A percentile compares a stretch with the other conserved stretches of the same genome.
These are phyloP conservation scores for Epithemia pelagica DNA, from an alignment of 108 stramenopile genomes.

Conservation along the genomic window DNA sequence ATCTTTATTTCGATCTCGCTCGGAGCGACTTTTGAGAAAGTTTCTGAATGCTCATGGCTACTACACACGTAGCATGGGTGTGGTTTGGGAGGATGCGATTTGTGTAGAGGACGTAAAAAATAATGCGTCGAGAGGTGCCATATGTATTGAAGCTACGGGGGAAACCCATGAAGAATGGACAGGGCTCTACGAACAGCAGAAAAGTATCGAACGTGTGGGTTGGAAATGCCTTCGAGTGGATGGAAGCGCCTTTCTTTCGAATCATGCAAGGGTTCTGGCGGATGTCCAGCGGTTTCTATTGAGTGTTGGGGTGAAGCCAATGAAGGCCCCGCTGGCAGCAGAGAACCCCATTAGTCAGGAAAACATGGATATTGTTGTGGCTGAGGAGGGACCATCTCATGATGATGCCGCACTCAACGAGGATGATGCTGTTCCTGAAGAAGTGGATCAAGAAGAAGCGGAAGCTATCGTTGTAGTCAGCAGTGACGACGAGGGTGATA, in stretches of 20 bases:
- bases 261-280: conserved; percentile 5
- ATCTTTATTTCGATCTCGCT: neutral
- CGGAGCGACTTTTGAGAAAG: conserved; percentile 14
- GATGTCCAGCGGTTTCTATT: neutral
- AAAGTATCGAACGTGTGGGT: conserved; percentile 53
- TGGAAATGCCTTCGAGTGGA: conserved; percentile 52
- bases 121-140: conserved; percentile 27
- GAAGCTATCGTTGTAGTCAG: conserved; percentile 19
- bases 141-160: conserved; percentile 30
- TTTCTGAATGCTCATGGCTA: conserved; percentile 25
- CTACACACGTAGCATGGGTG: conserved; percentile 27
- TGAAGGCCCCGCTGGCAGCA: neutral
- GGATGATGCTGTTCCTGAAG: neutral
- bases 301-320: conserved; percentile 6
- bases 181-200: conserved; percentile 30
- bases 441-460: conserved; percentile 2
- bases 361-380: neutral
- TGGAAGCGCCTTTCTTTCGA: conserved; percentile 22
- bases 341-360: neutral
- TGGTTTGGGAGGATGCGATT: conserved; percentile 43
- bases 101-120: conserved; percentile 25
- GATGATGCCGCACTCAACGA: conserved; percentile 8
- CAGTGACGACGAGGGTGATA: conserved; percentile 35
- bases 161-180: conserved; percentile 34
- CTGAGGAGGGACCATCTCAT: too few species aligned